Conservation (phyloP, 495 filamentous ascomycete genomes). For the Parmelia sp. region DNA sequence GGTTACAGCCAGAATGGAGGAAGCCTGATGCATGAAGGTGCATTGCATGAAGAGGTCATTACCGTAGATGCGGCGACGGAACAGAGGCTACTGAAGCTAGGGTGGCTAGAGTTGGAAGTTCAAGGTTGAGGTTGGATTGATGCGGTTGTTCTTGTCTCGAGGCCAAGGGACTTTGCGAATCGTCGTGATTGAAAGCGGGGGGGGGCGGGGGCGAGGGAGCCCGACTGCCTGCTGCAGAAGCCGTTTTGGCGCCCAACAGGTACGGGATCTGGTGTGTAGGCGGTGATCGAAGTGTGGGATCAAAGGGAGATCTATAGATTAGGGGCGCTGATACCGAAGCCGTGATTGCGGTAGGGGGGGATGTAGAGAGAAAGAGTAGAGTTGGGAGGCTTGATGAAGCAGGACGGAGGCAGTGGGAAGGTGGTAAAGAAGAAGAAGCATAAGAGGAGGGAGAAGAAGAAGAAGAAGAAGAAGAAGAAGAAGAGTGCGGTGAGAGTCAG, state of each 20-base stretch:
- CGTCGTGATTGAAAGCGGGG: constrained; percentile 30
- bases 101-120: constrained; percentile 49
- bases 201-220: constrained; percentile 23
- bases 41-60: constrained; percentile 9
- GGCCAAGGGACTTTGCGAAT: constrained; percentile 35
- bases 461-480: background rate
- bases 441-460: background rate
- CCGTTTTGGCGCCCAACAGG: constrained; percentile 32
- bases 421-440: no score
- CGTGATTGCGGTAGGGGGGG: constrained; percentile 26
- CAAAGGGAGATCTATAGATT: constrained; percentile 53
- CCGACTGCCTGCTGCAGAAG: constrained; percentile 22
- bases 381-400: background rate
- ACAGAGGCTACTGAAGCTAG: constrained; percentile 57
- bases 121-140: constrained; percentile 29
- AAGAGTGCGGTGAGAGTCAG: background rate
- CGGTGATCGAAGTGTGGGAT: constrained; percentile 44
- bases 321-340: constrained; percentile 47
- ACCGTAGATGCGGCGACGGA: constrained; percentile 63
- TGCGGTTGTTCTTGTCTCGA: constrained; percentile 32
- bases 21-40: background rate
- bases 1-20: background rate
- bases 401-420: no score
- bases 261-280: constrained; percentile 40
- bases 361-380: background rate